These are phyloP conservation scores for Thymus quinquecostatus DNA, from an alignment of 257 asterid species.

Conservation along the genomic window DNA sequence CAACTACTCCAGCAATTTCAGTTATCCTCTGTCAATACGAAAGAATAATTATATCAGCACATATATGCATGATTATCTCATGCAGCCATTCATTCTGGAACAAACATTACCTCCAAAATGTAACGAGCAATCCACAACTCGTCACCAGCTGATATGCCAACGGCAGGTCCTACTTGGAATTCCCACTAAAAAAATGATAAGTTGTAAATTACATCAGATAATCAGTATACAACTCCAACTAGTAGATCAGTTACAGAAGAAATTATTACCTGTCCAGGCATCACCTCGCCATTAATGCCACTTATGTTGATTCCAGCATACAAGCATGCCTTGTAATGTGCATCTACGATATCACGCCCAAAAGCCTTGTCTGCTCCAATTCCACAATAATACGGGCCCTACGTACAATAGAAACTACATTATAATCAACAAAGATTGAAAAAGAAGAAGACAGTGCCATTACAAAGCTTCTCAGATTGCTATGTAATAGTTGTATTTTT, in stretches of 20 bases:
- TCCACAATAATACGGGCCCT: conserved; percentile 95
- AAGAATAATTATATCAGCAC: conserved; percentile 15
- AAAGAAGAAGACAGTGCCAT: no score
- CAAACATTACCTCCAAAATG: conserved; percentile 71
- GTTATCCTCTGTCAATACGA: conserved; percentile 73
- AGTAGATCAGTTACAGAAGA: background rate
- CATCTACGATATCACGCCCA: conserved; percentile 84
- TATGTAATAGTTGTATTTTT: background rate
- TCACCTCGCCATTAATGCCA: conserved; percentile 91
- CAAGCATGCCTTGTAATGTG: conserved; percentile 85
- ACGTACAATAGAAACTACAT: conserved; percentile 3
- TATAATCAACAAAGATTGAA: background rate
- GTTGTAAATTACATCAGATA: background rate
- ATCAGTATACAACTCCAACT: background rate
- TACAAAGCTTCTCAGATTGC: background rate
- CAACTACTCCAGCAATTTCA: conserved; percentile 85
- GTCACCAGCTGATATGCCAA: conserved; percentile 90
- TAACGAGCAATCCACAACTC: conserved; percentile 92
- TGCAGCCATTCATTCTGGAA: background rate
- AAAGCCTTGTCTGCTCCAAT: conserved; percentile 88
- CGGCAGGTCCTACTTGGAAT: conserved; percentile 93
- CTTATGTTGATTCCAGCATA: conserved; percentile 86
- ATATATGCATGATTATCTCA: background rate
- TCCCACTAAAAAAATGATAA: conserved; percentile 64
- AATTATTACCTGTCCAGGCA: conserved; percentile 83